Evolutionary conservation across 75 land plant genomes (phyloP).

Genomic region (Selaginella moellendorffii): DNA sequence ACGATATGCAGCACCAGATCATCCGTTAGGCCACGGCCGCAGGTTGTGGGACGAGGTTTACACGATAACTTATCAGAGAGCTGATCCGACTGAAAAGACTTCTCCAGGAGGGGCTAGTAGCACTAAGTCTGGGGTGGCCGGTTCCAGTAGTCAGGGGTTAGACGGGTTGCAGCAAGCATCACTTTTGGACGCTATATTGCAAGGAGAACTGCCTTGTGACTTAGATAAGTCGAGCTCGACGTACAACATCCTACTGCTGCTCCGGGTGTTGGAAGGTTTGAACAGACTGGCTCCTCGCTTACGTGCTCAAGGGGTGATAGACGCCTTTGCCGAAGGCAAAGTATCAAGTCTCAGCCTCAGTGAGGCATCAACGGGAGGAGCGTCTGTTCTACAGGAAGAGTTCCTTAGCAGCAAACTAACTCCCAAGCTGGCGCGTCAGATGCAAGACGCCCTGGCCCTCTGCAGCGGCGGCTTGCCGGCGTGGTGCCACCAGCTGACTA

Average conservation of each 20-base stretch:
- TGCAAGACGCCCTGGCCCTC: conserved; percentile 89
- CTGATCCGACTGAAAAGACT: conserved; percentile 22
- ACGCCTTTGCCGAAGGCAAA: conserved; percentile 70
- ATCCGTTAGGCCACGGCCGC: conserved; percentile 51
- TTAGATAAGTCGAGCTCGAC: conserved; percentile 71
- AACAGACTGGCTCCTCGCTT: conserved; percentile 77
- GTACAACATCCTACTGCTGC: conserved; percentile 55
- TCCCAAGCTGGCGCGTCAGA: conserved; percentile 78
- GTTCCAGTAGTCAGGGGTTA: conserved; percentile 28
- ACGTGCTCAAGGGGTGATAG: conserved; percentile 44
- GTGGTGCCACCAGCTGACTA: conserved; percentile 90
- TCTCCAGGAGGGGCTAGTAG: conserved; percentile 20
- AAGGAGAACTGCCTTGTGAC: conserved; percentile 91
- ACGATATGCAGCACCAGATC: conserved; percentile 41
- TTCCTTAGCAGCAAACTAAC: conserved; percentile 76
- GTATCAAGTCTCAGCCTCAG: conserved; percentile 20
- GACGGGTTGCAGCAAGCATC: conserved; percentile 46
- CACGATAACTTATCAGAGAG: conserved; percentile 77
- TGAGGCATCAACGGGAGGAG: conserved; percentile 30
- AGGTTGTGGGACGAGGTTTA: conserved; percentile 83
- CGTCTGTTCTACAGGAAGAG: conserved; percentile 44
- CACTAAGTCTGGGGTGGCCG: too few relatives aligned
- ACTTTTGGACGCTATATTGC: conserved; percentile 70
- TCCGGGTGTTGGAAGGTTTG: conserved; percentile 63
- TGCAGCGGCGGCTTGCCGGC: conserved; percentile 91